These are phyloP conservation scores for Pseudogymnoascus sp. DNA, from an alignment of 2,329 filamentous ascomycete genomes.

Conservation along the genomic window DNA sequence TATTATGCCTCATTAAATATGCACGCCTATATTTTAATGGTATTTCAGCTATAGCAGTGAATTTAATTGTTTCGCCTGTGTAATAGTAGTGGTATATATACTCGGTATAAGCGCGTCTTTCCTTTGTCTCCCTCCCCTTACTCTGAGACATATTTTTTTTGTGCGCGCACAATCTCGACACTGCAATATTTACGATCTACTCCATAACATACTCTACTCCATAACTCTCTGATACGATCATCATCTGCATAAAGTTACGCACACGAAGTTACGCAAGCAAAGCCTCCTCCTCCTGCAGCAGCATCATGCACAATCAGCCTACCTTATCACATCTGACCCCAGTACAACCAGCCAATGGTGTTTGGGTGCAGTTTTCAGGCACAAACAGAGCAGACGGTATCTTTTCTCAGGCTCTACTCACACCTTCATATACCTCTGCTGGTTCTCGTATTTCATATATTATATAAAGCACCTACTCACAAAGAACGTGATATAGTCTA, in stretches of 20 bases:
- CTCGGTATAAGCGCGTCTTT: not conserved
- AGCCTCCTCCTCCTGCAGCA: not conserved
- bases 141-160: not conserved
- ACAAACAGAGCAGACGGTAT: not conserved
- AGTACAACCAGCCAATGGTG: not conserved
- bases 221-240: not conserved
- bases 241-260: not conserved
- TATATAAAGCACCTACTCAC: not conserved
- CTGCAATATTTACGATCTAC: not conserved
- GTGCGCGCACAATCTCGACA: not conserved
- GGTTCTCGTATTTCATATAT: not conserved
- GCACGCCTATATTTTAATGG: not conserved
- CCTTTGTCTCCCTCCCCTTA: not conserved
- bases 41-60: not conserved
- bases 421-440: not conserved
- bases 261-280: not conserved
- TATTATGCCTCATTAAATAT: no score
- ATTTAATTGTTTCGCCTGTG: not conserved
- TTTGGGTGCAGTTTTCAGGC: not conserved
- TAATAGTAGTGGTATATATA: not conserved
- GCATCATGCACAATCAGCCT: not conserved
- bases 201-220: not conserved
- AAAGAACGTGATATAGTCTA: not conserved
- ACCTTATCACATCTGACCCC: not conserved
- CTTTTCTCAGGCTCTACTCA: not conserved